phyloP scores from a whole-genome alignment of 2,329 filamentous ascomycete species.

The Didymella exigua region DNA sequence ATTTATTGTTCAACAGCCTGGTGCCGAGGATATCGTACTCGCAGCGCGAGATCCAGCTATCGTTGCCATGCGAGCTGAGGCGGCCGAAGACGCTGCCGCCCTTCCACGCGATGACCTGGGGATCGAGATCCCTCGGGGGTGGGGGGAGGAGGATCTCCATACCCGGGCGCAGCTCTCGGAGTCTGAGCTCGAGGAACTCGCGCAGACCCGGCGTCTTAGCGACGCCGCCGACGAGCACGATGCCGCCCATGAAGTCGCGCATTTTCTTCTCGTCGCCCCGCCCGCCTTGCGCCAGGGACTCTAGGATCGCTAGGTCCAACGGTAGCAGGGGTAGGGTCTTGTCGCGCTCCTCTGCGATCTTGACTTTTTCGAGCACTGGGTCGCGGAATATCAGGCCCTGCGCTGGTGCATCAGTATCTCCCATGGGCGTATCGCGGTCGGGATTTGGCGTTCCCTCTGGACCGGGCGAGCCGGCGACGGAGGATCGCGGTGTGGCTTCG shows the following conservation, averaged over 20 bases:
- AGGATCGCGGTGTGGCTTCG: constrained; percentile 80
- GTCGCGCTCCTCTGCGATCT: constrained; percentile 71
- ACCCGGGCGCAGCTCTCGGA: constrained; percentile 69
- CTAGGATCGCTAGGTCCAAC: constrained; percentile 87
- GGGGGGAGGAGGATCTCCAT: constrained; percentile 67
- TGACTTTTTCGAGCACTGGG: constrained; percentile 56
- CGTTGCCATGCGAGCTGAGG: constrained; percentile 76
- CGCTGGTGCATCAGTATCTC: constrained; percentile 37
- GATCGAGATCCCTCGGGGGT: constrained; percentile 90
- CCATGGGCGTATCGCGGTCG: constrained; percentile 56
- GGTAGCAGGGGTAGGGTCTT: constrained; percentile 80
- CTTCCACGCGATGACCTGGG: constrained; percentile 98
- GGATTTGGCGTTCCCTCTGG: constrained; percentile 84
- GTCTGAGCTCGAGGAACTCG: constrained; percentile 79
- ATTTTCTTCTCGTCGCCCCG: constrained; percentile 91
- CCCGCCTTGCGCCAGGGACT: constrained; percentile 84
- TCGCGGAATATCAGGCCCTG: constrained; percentile 47
- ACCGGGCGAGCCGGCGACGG: constrained; percentile 83
- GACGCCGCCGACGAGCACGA: constrained; percentile 48
- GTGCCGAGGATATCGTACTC: constrained; percentile 89
- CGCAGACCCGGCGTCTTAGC: constrained; percentile 69
- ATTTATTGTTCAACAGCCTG: constrained; percentile 68
- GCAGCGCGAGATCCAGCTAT: constrained; percentile 87
- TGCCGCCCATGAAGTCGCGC: constrained; percentile 70
- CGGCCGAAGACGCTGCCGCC: constrained; percentile 96